phyloP scores from a whole-genome alignment of 2,329 filamentous ascomycete species.

The Amylocarpus encephaloides region DNA sequence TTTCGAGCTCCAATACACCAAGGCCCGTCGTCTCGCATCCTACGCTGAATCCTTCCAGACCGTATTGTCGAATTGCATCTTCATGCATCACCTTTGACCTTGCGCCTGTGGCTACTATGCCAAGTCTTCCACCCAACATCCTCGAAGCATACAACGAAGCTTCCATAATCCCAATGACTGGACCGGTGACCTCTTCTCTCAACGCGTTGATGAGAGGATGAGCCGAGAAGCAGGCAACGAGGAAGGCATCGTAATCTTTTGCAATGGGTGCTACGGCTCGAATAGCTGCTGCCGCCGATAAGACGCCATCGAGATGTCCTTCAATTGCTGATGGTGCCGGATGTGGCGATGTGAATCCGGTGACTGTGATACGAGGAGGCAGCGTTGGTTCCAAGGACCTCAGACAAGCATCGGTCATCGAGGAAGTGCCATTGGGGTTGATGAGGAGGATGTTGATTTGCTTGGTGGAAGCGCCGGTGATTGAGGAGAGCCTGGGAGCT shows the following conservation, averaged over 20 bases:
- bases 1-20: conserved; percentile 73
- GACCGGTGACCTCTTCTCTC: conserved; percentile 38
- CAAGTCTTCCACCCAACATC: conserved; percentile 56
- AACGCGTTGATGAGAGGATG: conserved; percentile 68
- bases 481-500: conserved; percentile 17
- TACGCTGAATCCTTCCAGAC: conserved; percentile 48
- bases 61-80: conserved; percentile 56
- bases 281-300: conserved; percentile 43
- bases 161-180: conserved; percentile 81
- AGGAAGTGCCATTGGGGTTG: conserved; percentile 42
- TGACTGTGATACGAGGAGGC: conserved; percentile 41
- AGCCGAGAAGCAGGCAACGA: conserved; percentile 81
- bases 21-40: conserved; percentile 54
- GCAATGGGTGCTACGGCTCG: conserved; percentile 40
- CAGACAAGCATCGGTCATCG: conserved; percentile 43
- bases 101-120: conserved; percentile 79
- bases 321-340: conserved; percentile 46
- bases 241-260: conserved; percentile 56
- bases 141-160: conserved; percentile 49
- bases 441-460: conserved; percentile 38
- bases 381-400: conserved; percentile 37
- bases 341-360: conserved; percentile 44
- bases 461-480: conserved; percentile 25
- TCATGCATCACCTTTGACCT: conserved; percentile 62
- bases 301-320: conserved; percentile 42